Evolutionary conservation across 192 early-diverging fungal genomes (phyloP).

Genomic region (Spinellus fusiger): DNA sequence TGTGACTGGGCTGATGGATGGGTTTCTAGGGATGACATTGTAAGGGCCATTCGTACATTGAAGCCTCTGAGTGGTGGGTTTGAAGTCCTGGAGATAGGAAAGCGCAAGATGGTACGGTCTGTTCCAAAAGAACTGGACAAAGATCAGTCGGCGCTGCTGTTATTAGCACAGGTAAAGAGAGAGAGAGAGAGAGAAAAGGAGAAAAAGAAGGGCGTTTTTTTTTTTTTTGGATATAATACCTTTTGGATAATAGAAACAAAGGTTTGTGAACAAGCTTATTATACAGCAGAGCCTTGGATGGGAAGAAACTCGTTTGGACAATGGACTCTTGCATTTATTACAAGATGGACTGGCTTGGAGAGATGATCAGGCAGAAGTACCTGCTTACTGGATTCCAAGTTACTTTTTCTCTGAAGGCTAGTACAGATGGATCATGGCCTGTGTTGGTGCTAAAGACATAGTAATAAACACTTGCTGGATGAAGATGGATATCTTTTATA

Average conservation of each 20-base stretch:
- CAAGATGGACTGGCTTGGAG: conserved; percentile 76
- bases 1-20: not conserved
- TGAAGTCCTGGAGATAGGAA: conserved; percentile 74
- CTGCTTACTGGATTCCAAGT: conserved; percentile 53
- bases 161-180: conserved; percentile 59
- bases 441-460: too few relatives aligned
- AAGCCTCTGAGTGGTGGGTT: conserved; percentile 89
- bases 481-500: too few relatives aligned
- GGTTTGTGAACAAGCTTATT: conserved; percentile 36
- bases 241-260: conserved; percentile 21
- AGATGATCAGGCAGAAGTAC: conserved; percentile 50
- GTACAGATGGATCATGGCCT: not conserved
- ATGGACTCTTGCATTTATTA: conserved; percentile 58
- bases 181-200: too few relatives aligned
- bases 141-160: conserved; percentile 68
- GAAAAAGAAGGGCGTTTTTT: not conserved
- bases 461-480: too few relatives aligned
- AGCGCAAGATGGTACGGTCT: conserved; percentile 77
- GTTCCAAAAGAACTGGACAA: conserved; percentile 84
- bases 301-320: conserved; percentile 46
- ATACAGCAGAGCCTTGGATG: conserved; percentile 45
- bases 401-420: conserved; percentile 37
- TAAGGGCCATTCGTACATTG: conserved; percentile 77
- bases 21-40: conserved; percentile 73
- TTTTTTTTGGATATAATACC: not conserved